phyloP scores from a whole-genome alignment of 495 filamentous ascomycete species.

The Hyaloscypha hepaticicola region DNA sequence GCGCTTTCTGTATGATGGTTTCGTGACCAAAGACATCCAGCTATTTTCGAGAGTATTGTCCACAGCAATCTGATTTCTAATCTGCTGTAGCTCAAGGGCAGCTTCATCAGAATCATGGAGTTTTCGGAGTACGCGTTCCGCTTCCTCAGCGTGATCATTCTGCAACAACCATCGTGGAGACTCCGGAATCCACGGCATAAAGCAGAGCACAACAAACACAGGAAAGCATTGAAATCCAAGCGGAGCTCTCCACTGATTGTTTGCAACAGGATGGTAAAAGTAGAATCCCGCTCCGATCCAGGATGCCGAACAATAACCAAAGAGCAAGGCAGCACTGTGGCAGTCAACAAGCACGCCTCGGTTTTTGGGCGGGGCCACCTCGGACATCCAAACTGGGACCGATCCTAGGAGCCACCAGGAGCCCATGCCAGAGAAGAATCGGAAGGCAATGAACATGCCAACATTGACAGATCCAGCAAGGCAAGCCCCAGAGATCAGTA shows the following conservation, averaged over 20 bases:
- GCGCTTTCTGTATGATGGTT: constrained; percentile 27
- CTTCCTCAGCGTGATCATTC: constrained; percentile 34
- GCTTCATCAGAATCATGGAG: constrained; percentile 30
- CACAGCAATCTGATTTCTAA: constrained; percentile 17
- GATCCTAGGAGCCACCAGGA: constrained; percentile 19
- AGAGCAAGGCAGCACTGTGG: constrained; percentile 20
- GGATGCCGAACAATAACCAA: constrained; percentile 24
- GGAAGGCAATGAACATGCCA: constrained; percentile 30
- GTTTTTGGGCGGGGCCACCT: constrained; percentile 24
- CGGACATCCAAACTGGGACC: constrained; percentile 32
- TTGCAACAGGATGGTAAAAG: constrained; percentile 23
- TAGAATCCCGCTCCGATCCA: constrained; percentile 35
- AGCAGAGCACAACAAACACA: not conserved
- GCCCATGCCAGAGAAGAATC: constrained; percentile 26
- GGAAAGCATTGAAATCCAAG: constrained; percentile 6
- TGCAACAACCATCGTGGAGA: constrained; percentile 33
- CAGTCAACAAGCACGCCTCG: constrained; percentile 30
- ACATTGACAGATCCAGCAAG: constrained; percentile 28
- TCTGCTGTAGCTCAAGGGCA: constrained; percentile 32
- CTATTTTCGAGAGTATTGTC: constrained; percentile 1
- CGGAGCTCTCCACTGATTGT: constrained; percentile 4
- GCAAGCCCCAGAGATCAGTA: constrained; percentile 31
- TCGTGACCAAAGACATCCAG: constrained; percentile 1
- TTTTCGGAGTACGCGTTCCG: constrained; percentile 25
- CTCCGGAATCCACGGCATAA: constrained; percentile 28